Conservation (phyloP, 805 yeast genomes). For the Cyberlindnera veronae region DNA sequence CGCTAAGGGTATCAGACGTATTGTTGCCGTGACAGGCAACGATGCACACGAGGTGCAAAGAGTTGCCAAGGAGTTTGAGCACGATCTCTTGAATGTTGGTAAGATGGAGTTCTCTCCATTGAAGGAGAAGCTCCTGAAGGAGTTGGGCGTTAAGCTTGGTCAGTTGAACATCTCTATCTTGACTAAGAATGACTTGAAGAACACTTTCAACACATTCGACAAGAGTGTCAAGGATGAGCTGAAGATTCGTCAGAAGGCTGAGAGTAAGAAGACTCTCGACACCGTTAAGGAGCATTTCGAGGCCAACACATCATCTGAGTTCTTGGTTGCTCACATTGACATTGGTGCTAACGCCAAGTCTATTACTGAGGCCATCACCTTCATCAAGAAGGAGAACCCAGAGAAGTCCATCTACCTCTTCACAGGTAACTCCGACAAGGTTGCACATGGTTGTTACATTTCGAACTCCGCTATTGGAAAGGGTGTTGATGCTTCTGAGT, state of each 20-base stretch:
- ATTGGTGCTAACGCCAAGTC: conserved; percentile 89
- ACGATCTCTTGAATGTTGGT: conserved; percentile 54
- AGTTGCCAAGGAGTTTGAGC: conserved; percentile 68
- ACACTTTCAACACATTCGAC: conserved; percentile 72
- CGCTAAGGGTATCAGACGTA: conserved; percentile 98
- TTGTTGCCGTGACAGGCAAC: conserved; percentile 92
- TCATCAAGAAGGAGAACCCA: conserved; percentile 71
- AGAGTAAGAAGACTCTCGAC: conserved; percentile 76
- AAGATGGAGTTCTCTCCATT: conserved; percentile 65
- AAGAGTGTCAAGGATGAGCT: conserved; percentile 85
- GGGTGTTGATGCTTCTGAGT: conserved; percentile 71
- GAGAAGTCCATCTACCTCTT: conserved; percentile 75
- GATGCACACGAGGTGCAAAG: conserved; percentile 90
- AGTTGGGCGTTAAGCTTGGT: conserved; percentile 78
- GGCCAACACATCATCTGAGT: conserved; percentile 47
- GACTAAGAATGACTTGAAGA: conserved; percentile 71
- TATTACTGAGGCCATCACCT: conserved; percentile 85
- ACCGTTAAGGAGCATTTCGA: conserved; percentile 67
- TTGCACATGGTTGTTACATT: conserved; percentile 94
- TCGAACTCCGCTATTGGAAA: conserved; percentile 64
- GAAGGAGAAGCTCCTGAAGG: conserved; percentile 82
- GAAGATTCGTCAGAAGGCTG: conserved; percentile 85
- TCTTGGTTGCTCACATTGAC: conserved; percentile 62
- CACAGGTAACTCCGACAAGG: conserved; percentile 69
- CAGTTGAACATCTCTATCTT: conserved; percentile 78